Evolutionary conservation across 805 yeast genomes (phyloP).

Genomic region (Saccharomycopsis oosterbeekiorum): DNA sequence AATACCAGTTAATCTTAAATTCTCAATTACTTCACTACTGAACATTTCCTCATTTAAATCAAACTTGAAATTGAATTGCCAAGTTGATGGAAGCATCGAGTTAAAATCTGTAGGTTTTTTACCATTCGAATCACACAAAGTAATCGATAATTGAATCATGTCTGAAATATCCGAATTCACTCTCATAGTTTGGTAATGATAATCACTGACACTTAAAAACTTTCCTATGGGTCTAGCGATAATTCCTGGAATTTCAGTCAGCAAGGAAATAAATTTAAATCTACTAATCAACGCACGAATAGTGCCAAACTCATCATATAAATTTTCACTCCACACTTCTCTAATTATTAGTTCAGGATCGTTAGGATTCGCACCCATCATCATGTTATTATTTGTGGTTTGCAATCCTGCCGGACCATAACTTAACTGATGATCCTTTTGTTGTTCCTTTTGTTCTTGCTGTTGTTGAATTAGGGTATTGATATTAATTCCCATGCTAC

Average conservation of each 20-base stretch:
- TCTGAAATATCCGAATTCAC: constrained; percentile 81
- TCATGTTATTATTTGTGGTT: neutral
- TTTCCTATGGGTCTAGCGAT: constrained; percentile 94
- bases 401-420: neutral
- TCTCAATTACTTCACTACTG: constrained; percentile 73
- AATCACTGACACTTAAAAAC: constrained; percentile 80
- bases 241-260: constrained; percentile 93
- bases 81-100: constrained; percentile 53
- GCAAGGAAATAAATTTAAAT: constrained; percentile 55
- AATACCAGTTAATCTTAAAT: constrained; percentile 71
- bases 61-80: constrained; percentile 92
- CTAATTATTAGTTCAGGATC: constrained; percentile 29
- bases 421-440: neutral
- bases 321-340: constrained; percentile 67
- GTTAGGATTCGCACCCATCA: neutral
- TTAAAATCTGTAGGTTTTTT: constrained; percentile 45
- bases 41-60: constrained; percentile 75
- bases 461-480: constrained; percentile 18
- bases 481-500: constrained; percentile 10
- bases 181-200: constrained; percentile 91
- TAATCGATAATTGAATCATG: constrained; percentile 77
- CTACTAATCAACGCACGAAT: constrained; percentile 50
- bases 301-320: constrained; percentile 55
- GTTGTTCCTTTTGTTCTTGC: constrained; percentile 8
- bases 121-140: constrained; percentile 61